Evolutionary conservation across 1,284 basidiomycete species (phyloP), one percentile per base, ranked within the genome.

Genomic region (Irpex sp.): DNA sequence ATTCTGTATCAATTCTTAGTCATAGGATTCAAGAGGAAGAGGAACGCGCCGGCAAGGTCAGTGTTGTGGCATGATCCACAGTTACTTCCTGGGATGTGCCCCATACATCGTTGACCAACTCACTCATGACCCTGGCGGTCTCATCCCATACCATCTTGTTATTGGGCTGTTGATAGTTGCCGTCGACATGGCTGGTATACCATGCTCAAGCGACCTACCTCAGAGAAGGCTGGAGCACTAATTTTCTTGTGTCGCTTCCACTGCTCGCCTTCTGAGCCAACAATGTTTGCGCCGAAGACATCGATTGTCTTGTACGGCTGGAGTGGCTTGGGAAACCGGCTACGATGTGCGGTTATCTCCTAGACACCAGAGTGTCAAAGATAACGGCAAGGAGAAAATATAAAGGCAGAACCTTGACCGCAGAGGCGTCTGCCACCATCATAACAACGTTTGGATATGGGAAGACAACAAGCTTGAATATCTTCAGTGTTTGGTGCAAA

Each of bases 121-220:
- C 72, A 9, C 67, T 51, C 58, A 73, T 73, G 62, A 75, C 69
- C 8, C 74, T 71, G 11, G 78, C 67, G 0, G 83, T 78, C 63
- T 82, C 80, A 21, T 80, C 77, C 82, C 82, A 85, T 1, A 85
- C 83, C 43, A 85, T 69, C 59, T 74, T 78, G 63, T 83, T 85
- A 66, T 85, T 83, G 60, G 75, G 76, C 80, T 81, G 59, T 3
- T 9, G 31, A 26, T 26, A 26, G 21, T 26, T 26, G 21, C 21
- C 21, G 21, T 26, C 21, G 21, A 26, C 3, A 26, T 26, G 1
- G 21, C 3, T 26, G 21, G 1, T 26, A 1, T 26, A 51, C 57
- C n/a, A 1, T n/a, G 19, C n/a, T 50, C 15, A n/a, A 46, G 35
- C 59, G 46, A 39, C 61, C n/a, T 13, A 62, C 61, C 35, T 62